These are phyloP conservation scores for Boechera stricta DNA, from an alignment of 345 rosid species.

Conservation along the genomic window DNA sequence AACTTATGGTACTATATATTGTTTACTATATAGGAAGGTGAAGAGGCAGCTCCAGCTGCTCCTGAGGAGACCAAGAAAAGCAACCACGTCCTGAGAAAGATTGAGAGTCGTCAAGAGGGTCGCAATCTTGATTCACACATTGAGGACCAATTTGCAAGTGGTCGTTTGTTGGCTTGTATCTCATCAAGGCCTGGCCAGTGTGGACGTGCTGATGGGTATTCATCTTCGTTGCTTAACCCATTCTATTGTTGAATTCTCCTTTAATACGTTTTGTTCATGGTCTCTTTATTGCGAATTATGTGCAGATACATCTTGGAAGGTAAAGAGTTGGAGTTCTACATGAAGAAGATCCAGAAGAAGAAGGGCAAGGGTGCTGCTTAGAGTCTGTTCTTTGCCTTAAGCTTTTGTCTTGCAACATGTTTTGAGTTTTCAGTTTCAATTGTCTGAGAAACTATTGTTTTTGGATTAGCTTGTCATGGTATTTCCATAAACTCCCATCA, in stretches of 20 bases:
- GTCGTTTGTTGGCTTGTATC: conserved; percentile 71
- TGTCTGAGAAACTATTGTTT: conserved; percentile 31
- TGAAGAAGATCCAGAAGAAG: conserved; percentile 87
- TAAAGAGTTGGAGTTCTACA: conserved; percentile 74
- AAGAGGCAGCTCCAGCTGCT: conserved; percentile 47
- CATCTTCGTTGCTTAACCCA: neutral
- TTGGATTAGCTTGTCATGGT: conserved; percentile 31
- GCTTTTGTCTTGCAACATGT: conserved; percentile 31
- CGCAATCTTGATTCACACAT: conserved; percentile 69
- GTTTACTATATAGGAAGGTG: conserved; percentile 51
- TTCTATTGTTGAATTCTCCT: neutral
- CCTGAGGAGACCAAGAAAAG: conserved; percentile 69
- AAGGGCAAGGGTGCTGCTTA: conserved; percentile 83
- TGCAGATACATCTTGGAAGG: conserved; percentile 74
- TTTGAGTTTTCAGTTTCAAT: conserved; percentile 29
- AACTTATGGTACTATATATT: neutral
- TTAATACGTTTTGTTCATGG: neutral
- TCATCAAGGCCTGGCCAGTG: conserved; percentile 84
- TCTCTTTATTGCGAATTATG: neutral
- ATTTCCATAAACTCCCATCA: conserved; percentile 15
- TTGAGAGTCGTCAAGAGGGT: conserved; percentile 56
- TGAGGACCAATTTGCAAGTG: conserved; percentile 72
- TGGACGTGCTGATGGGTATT: conserved; percentile 79
- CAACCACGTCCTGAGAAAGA: conserved; percentile 60
- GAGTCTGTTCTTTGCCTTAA: conserved; percentile 4